Percentiles rank a stretch among this genome's conserved stretches.
Evolutionary conservation across 441 rosid genomes (phyloP).

Genomic region (Pelargonium australe): DNA sequence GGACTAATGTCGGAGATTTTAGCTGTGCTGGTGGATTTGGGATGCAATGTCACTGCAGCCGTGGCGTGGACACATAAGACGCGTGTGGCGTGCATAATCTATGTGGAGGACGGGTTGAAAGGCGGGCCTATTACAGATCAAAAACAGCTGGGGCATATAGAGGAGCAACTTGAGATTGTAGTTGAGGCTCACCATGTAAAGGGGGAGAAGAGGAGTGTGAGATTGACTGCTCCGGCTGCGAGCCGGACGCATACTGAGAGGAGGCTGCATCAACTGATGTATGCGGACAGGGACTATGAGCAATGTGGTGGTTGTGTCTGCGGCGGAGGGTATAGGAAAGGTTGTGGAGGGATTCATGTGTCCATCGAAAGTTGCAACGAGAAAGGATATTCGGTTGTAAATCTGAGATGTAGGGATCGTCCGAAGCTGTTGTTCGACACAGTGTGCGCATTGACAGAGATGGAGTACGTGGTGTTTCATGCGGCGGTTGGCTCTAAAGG

Average conservation of each 20-base stretch:
- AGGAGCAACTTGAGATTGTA: constrained; percentile 50
- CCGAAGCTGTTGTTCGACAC: constrained; percentile 81
- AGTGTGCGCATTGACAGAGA: constrained; percentile 60
- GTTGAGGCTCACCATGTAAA: constrained; percentile 55
- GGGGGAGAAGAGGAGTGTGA: constrained; percentile 50
- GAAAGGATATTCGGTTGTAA: constrained; percentile 69
- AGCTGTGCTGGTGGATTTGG: constrained; percentile 53
- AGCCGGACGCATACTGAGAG: constrained; percentile 71
- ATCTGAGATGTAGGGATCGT: constrained; percentile 57
- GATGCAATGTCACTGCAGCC: constrained; percentile 59
- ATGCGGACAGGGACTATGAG: constrained; percentile 48
- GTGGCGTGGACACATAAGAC: constrained; percentile 80
- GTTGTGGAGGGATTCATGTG: constrained; percentile 55
- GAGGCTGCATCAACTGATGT: constrained; percentile 83
- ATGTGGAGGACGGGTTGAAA: constrained; percentile 50
- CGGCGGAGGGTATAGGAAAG: constrained; percentile 27
- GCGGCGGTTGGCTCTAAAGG: constrained; percentile 69
- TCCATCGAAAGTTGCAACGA: constrained; percentile 58
- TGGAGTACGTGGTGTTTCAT: constrained; percentile 79
- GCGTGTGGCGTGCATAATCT: constrained; percentile 60
- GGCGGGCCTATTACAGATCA: constrained; percentile 55
- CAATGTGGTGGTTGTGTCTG: constrained; percentile 48
- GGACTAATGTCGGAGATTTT: constrained; percentile 75
- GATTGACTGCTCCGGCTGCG: constrained; percentile 37
- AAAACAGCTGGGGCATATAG: constrained; percentile 35